These are phyloP conservation scores for Dactylorhiza incarnata DNA, from an alignment of 106 monocot species.

Conservation along the genomic window DNA sequence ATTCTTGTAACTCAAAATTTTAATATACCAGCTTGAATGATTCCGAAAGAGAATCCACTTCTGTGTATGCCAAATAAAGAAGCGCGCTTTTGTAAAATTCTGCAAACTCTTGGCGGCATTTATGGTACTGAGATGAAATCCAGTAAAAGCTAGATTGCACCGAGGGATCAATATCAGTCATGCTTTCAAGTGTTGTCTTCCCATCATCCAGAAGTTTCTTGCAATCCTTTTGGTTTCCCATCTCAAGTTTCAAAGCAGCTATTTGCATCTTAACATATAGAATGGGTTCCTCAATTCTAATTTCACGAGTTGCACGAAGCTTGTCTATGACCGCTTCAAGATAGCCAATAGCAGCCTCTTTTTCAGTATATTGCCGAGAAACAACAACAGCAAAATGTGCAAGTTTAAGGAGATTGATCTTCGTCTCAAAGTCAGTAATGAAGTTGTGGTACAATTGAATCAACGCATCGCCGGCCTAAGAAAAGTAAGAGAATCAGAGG, in stretches of 20 bases:
- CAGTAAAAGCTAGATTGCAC: conserved; percentile 94
- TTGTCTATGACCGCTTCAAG: conserved; percentile 86
- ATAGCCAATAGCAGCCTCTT: conserved; percentile 80
- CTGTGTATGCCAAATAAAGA: conserved; percentile 94
- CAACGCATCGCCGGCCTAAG: conserved; percentile 85
- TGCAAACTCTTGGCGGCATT: conserved; percentile 78
- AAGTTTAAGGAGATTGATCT: conserved; percentile 98
- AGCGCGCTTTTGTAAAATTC: conserved; percentile 92
- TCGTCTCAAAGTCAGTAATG: conserved; percentile 96
- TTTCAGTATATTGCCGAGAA: conserved; percentile 87
- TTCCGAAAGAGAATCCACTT: conserved; percentile 90
- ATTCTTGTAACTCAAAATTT: neutral
- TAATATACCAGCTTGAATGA: conserved; percentile 81
- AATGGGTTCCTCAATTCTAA: conserved; percentile 70
- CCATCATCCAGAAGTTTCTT: conserved; percentile 91
- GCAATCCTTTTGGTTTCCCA: conserved; percentile 70
- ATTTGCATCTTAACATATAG: conserved; percentile 96
- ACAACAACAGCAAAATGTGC: conserved; percentile 82
- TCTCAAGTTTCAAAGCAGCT: conserved; percentile 73
- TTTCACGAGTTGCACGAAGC: conserved; percentile 55
- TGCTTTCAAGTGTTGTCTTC: conserved; percentile 67
- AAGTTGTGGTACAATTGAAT: conserved; percentile 96
- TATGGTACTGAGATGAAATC: conserved; percentile 91
- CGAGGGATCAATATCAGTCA: conserved; percentile 94
- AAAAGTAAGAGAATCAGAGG: neutral